These are phyloP conservation scores for Priceomyces melissophilus DNA, from an alignment of 805 yeast species.

Conservation along the genomic window DNA sequence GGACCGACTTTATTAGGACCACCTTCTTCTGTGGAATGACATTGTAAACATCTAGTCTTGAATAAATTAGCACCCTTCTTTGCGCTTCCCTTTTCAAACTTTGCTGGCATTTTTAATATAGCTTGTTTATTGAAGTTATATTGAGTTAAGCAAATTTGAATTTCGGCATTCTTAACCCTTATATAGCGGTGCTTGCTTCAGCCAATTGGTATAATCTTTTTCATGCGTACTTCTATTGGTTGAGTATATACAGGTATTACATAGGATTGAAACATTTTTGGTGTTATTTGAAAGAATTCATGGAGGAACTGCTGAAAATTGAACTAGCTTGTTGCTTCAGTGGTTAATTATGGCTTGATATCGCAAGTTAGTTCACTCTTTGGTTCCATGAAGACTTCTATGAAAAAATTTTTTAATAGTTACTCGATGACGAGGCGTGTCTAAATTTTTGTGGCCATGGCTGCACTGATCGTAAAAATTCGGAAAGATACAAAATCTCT, in stretches of 20 bases:
- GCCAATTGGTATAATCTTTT: slow-evolving; percentile 8
- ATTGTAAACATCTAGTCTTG: slow-evolving; percentile 98
- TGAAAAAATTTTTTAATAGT: too few species aligned
- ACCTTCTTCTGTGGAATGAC: slow-evolving; percentile 95
- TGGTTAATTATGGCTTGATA: neutral
- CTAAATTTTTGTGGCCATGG: too few species aligned
- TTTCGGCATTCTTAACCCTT: slow-evolving; percentile 3
- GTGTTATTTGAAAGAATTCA: too few species aligned
- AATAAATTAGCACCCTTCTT: slow-evolving; percentile 95
- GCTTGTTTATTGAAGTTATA: slow-evolving; percentile 1
- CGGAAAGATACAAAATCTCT: too few species aligned
- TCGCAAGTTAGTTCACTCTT: neutral
- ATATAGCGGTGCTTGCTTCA: slow-evolving; percentile 3
- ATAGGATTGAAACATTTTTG: too few species aligned
- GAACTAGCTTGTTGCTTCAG: neutral
- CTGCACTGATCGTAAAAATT: too few species aligned
- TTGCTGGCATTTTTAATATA: slow-evolving; percentile 38
- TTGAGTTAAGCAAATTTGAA: neutral
- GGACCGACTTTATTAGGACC: slow-evolving; percentile 99
- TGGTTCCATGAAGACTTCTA: neutral
- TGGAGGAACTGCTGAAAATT: neutral
- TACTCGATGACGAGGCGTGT: too few species aligned
- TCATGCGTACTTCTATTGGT: slow-evolving; percentile 8
- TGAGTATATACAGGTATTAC: slow-evolving; percentile 6
- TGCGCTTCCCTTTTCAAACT: slow-evolving; percentile 42